These are phyloP conservation scores for Globisporangium okanoganense DNA, from an alignment of 352 stramenopile genomes.

Conservation along the genomic window DNA sequence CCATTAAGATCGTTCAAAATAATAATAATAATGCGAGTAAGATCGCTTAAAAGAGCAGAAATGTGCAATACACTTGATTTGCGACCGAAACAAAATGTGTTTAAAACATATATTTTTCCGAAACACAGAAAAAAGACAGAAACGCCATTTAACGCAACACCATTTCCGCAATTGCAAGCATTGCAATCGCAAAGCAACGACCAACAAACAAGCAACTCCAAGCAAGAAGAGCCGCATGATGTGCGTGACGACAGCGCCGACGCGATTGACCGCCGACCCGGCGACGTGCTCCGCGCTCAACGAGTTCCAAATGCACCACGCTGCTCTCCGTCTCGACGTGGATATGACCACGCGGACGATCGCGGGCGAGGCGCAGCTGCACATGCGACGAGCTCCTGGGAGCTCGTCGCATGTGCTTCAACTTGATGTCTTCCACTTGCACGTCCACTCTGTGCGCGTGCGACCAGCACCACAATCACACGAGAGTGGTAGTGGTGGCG, in stretches of 20 bases:
- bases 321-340: slow-evolving; percentile 47
- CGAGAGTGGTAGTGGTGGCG: slow-evolving; percentile 4
- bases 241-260: background rate
- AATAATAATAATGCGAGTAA: too few species aligned
- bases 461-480: background rate
- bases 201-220: background rate
- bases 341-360: slow-evolving; percentile 31
- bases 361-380: slow-evolving; percentile 30
- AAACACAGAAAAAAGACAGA: too few species aligned
- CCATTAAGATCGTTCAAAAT: too few species aligned
- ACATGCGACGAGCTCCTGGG: slow-evolving; percentile 23
- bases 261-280: slow-evolving; percentile 27
- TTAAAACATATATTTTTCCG: too few species aligned
- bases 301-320: slow-evolving; percentile 48
- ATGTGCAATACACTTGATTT: too few species aligned
- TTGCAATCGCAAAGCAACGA: too few species aligned
- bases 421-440: slow-evolving; percentile 63
- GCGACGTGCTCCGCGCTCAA: slow-evolving; percentile 56
- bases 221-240: background rate
- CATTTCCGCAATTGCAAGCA: background rate
- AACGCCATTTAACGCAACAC: too few species aligned
- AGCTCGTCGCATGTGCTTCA: slow-evolving; percentile 19
- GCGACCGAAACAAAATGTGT: too few species aligned
- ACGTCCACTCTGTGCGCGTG: slow-evolving; percentile 35
- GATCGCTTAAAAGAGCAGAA: too few species aligned